Evolutionary conservation across 2,329 filamentous ascomycete species (phyloP), one percentile per base, ranked within the genome.

Genomic region (Helicocarpus griseus): DNA sequence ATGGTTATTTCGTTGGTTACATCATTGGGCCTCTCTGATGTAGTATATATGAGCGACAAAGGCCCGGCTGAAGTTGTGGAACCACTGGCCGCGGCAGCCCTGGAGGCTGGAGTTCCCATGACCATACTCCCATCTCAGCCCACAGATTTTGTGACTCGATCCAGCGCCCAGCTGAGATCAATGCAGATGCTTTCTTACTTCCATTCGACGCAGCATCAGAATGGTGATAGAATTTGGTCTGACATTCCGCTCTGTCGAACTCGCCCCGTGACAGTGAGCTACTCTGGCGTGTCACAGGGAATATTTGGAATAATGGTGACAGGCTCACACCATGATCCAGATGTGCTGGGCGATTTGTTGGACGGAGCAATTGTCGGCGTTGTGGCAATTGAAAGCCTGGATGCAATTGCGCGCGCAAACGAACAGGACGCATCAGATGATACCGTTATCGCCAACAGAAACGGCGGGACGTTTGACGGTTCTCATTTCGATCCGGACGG

Each of bases 181-280:
- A 82, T 83, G 78, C 78, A 81, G 55, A 78, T 75, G 55, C 74
- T 81, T 55, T 79, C 79, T 1, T 83, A 82, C 60, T 82, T 83
- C 61, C 80, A 83, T 59, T 62, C 63, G 17, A 62, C 63, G 36
- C 60, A 63, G 7, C 53, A 50, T 29, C 58, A 60, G 36, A 40
- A 62, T 21, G 57, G 52, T 28, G 63, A 61, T 35, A 62, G 68
- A 2, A 58, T 65, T 3, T 82, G 77, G 76, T 65, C 66, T 22
- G 58, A 68, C 3, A 65, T 65, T 3, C 70, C 77, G 0, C 65
- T 82, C 7, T 71, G 70, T 6, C 63, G 64, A 9, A 63, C 67
- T 19, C 64, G 66, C 8, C 76, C 77, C 0, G 75, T 77, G 65
- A 65, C 71, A 17, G 73, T 81, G 49, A 63, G 66, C 35, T 82